Evolutionary conservation across 306 rosid genomes (phyloP).

Genomic region (Ochetophila trinervis): DNA sequence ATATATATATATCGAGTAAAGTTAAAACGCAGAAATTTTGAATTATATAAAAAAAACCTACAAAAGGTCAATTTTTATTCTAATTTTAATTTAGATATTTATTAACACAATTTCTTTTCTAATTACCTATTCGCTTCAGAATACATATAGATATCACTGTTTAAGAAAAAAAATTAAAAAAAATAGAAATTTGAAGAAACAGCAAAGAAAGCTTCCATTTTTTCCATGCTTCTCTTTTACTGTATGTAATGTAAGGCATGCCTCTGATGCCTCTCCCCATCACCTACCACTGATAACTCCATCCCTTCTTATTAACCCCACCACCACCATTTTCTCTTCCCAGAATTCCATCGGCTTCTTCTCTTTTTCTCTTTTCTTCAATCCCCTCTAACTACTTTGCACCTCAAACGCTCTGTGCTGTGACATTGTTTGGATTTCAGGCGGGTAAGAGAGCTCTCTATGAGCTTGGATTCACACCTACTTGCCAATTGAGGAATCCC

Average conservation of each 20-base stretch:
- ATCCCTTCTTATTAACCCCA: slow-evolving; percentile 59
- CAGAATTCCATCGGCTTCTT: slow-evolving; percentile 39
- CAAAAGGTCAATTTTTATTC: not conserved
- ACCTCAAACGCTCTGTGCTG: slow-evolving; percentile 25
- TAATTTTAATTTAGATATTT: not conserved
- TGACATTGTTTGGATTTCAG: slow-evolving; percentile 4
- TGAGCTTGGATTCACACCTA: slow-evolving; percentile 29
- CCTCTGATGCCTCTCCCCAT: slow-evolving; percentile 28
- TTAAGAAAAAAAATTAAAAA: not conserved
- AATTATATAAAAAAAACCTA: not conserved
- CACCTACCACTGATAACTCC: slow-evolving; percentile 84
- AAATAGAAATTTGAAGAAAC: slow-evolving; percentile 67
- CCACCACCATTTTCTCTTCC: slow-evolving; percentile 35
- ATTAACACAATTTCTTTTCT: not conserved
- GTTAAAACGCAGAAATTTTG: not conserved
- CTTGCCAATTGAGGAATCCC: slow-evolving; percentile 37
- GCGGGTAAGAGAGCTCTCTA: slow-evolving; percentile 18
- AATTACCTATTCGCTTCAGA: slow-evolving; percentile 24
- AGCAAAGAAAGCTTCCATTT: slow-evolving; percentile 53
- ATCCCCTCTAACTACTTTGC: slow-evolving; percentile 31
- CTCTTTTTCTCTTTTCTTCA: slow-evolving; percentile 22
- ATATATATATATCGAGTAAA: not conserved
- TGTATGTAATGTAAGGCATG: slow-evolving; percentile 30
- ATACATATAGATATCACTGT: not conserved
- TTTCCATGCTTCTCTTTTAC: slow-evolving; percentile 62